A percentile compares a stretch with the other conserved stretches of the same genome.
Evolutionary conservation across 371 early-diverging fungal species (phyloP).

Genomic region (Gilbertella persicaria): DNA sequence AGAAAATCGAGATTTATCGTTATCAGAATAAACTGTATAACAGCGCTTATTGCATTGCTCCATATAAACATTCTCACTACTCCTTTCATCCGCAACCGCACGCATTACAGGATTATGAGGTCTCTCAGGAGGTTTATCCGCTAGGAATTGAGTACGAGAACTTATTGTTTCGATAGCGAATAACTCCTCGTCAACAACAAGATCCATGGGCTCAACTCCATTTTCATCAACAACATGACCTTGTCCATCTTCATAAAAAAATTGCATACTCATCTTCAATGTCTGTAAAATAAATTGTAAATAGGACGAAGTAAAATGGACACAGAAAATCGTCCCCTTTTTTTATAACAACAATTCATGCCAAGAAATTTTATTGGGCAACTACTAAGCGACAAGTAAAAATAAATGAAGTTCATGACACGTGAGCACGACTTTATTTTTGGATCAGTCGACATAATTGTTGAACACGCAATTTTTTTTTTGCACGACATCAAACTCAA

Average conservation of each 20-base stretch:
- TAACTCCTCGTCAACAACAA: too few relatives aligned
- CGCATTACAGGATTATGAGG: not conserved
- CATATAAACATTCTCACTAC: slow-evolving; percentile 3
- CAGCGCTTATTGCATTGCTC: slow-evolving; percentile 18
- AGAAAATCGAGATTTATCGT: slow-evolving; percentile 22
- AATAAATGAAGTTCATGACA: not conserved
- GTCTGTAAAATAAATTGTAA: too few relatives aligned
- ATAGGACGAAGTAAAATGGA: too few relatives aligned
- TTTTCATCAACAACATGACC: too few relatives aligned
- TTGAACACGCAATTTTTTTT: slow-evolving; percentile 1
- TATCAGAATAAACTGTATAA: slow-evolving; percentile 21
- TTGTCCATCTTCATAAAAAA: too few relatives aligned
- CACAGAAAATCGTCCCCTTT: too few relatives aligned
- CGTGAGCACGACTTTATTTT: too few relatives aligned
- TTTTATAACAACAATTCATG: too few relatives aligned
- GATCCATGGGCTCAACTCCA: too few relatives aligned
- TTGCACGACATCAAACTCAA: slow-evolving; percentile 8
- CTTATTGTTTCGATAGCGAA: too few relatives aligned
- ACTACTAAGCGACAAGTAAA: slow-evolving; percentile 1
- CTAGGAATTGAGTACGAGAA: slow-evolving; percentile 10
- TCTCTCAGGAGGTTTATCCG: slow-evolving; percentile 10
- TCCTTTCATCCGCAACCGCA: slow-evolving; percentile 2
- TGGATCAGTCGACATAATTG: slow-evolving; percentile 4
- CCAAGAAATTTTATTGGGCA: slow-evolving; percentile 2
- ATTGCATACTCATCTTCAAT: slow-evolving; percentile 12